Conservation (phyloP, 352 stramenopile species). For the Phytophthora aleatoria region DNA sequence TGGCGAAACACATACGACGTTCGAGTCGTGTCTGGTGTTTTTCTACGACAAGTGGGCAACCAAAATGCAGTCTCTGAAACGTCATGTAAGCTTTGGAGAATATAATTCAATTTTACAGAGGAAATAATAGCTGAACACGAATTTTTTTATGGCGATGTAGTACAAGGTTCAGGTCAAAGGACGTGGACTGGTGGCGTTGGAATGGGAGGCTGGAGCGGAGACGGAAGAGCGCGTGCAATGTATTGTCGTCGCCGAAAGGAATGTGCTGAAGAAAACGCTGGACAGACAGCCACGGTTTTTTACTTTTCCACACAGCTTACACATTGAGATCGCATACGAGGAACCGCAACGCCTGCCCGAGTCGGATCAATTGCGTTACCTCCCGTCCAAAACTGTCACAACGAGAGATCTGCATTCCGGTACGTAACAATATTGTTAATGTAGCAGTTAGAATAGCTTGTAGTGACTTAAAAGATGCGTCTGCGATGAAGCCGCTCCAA, state of each 20-base stretch:
- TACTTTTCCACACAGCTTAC: constrained; percentile 39
- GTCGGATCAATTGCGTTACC: constrained; percentile 67
- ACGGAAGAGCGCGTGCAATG: constrained; percentile 66
- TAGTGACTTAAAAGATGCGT: background rate
- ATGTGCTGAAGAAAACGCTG: constrained; percentile 58
- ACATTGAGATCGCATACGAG: constrained; percentile 57
- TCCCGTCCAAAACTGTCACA: constrained; percentile 45
- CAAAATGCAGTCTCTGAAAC: constrained; percentile 63
- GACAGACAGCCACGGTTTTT: constrained; percentile 41
- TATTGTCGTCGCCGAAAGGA: constrained; percentile 59
- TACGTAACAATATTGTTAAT: constrained; percentile 8
- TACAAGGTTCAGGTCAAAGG: constrained; percentile 67
- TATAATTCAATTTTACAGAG: background rate
- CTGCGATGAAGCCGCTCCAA: constrained; percentile 10
- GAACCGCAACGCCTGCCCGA: constrained; percentile 54
- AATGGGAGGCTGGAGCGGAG: constrained; percentile 68
- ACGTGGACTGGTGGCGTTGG: constrained; percentile 50
- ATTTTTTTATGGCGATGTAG: constrained; percentile 28
- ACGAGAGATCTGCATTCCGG: constrained; percentile 41
- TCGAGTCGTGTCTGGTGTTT: constrained; percentile 61
- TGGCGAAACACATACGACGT: constrained; percentile 38
- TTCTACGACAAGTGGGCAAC: constrained; percentile 79
- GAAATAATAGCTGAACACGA: background rate
- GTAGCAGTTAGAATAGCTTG: background rate
- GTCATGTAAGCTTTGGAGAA: constrained; percentile 44